These are phyloP conservation scores for Orbilia ellipsospora DNA, from an alignment of 2,329 filamentous ascomycete species.

Conservation along the genomic window DNA sequence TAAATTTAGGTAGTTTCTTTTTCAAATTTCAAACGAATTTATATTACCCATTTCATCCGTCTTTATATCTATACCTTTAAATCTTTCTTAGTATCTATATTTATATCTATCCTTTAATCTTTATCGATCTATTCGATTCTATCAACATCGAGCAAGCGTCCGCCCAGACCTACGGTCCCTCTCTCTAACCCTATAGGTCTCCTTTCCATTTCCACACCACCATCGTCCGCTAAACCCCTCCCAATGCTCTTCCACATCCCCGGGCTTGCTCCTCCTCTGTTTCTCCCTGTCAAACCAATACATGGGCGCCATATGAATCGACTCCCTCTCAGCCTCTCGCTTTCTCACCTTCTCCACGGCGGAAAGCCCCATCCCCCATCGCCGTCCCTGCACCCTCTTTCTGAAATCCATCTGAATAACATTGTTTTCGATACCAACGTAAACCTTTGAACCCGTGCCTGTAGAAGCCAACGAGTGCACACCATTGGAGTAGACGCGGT, in stretches of 20 bases:
- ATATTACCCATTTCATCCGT: too few species aligned
- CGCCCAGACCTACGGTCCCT: background rate
- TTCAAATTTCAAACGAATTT: too few species aligned
- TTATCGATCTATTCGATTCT: background rate
- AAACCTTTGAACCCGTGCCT: slow-evolving; percentile 10
- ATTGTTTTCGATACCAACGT: slow-evolving; percentile 15
- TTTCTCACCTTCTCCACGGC: slow-evolving; percentile 34
- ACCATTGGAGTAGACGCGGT: background rate
- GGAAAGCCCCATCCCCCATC: slow-evolving; percentile 11
- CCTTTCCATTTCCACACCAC: slow-evolving; percentile 27
- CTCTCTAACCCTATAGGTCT: slow-evolving; percentile 10
- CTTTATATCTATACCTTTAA: too few species aligned
- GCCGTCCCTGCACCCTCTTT: slow-evolving; percentile 14
- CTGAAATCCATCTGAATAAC: slow-evolving; percentile 35
- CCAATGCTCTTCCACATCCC: slow-evolving; percentile 9
- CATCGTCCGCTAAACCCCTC: slow-evolving; percentile 11
- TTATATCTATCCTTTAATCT: background rate
- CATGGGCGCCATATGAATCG: slow-evolving; percentile 11
- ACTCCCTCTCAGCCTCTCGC: slow-evolving; percentile 19
- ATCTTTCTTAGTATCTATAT: background rate
- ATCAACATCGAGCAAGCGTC: too few species aligned
- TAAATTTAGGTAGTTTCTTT: too few species aligned
- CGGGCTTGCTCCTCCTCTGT: background rate
- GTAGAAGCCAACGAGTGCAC: slow-evolving; percentile 31
- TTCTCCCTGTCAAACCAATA: slow-evolving; percentile 40